Evolutionary conservation across 2,329 filamentous ascomycete genomes (phyloP).

Genomic region (Macrophomina tecta): DNA sequence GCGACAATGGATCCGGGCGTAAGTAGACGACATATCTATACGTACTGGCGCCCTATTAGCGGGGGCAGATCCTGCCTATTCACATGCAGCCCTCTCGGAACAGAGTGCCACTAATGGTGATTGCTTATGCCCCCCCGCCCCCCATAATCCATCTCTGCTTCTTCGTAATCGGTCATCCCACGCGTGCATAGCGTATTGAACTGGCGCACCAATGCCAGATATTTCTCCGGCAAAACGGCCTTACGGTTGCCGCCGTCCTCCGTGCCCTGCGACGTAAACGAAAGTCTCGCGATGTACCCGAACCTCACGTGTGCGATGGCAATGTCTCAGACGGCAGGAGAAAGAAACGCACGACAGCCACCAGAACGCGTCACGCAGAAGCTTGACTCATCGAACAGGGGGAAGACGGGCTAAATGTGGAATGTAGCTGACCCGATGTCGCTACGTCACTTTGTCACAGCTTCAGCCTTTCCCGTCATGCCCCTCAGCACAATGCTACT

Average conservation of each 20-base stretch:
- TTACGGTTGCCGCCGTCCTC: constrained; percentile 2
- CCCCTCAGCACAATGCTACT: constrained; percentile 2
- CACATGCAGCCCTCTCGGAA: not conserved
- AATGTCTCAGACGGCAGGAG: constrained; percentile 8
- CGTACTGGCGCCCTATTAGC: not conserved
- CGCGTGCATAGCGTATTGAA: not conserved
- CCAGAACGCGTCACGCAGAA: not conserved
- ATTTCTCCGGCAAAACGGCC: not conserved
- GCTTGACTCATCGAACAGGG: constrained; percentile 4
- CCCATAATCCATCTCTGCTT: not conserved
- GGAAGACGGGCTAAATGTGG: not conserved
- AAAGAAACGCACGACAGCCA: constrained; percentile 4
- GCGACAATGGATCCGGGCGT: not conserved
- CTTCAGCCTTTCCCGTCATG: not conserved
- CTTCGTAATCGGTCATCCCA: constrained; percentile 1
- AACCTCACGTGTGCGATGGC: constrained; percentile 8
- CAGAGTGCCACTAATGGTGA: not conserved
- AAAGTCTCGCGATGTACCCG: not conserved
- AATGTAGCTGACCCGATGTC: not conserved
- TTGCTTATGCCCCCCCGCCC: not conserved
- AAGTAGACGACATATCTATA: constrained; percentile 9
- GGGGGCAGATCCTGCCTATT: not conserved
- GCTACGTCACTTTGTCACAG: constrained; percentile 8
- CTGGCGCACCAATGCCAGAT: not conserved
- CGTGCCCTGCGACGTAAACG: not conserved